Conservation (phyloP, 176 grass and related monocot species). For the Musa schizocarpa region DNA sequence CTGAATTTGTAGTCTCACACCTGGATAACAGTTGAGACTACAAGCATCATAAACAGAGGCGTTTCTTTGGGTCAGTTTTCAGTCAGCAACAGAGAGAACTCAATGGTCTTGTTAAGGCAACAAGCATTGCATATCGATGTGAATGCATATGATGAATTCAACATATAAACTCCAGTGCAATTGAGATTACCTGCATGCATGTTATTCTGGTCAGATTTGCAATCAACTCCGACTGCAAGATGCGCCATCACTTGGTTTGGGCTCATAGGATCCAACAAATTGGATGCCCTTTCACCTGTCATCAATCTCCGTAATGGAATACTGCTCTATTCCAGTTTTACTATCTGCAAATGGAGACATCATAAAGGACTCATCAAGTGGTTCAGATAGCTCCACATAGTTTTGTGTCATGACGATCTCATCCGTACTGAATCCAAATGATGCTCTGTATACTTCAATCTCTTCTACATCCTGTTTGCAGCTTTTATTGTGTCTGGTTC, state of each 20-base stretch:
- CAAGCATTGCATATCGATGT: neutral
- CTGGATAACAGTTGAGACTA: neutral
- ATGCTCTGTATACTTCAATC: constrained; percentile 87
- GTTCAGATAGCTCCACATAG: constrained; percentile 61
- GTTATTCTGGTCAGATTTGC: neutral
- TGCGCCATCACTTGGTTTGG: constrained; percentile 32
- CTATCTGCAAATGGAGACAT: constrained; percentile 71
- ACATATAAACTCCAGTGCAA: neutral
- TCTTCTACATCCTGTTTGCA: constrained; percentile 80
- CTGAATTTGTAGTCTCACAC: neutral
- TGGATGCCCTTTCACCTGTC: constrained; percentile 24
- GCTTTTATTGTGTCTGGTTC: constrained; percentile 29
- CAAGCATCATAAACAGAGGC: neutral
- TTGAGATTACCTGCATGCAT: neutral
- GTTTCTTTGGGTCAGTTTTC: neutral
- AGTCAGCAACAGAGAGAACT: neutral
- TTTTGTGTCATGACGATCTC: constrained; percentile 68
- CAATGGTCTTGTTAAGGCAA: neutral
- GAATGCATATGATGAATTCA: neutral
- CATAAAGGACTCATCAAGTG: constrained; percentile 70
- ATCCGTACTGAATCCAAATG: constrained; percentile 89
- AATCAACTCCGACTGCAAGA: neutral
- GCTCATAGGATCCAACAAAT: constrained; percentile 26
- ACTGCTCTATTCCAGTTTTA: constrained; percentile 30
- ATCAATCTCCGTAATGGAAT: constrained; percentile 28